These are phyloP conservation scores for Moesziomyces sp. DNA, from an alignment of 1,284 basidiomycete species.

Conservation along the genomic window DNA sequence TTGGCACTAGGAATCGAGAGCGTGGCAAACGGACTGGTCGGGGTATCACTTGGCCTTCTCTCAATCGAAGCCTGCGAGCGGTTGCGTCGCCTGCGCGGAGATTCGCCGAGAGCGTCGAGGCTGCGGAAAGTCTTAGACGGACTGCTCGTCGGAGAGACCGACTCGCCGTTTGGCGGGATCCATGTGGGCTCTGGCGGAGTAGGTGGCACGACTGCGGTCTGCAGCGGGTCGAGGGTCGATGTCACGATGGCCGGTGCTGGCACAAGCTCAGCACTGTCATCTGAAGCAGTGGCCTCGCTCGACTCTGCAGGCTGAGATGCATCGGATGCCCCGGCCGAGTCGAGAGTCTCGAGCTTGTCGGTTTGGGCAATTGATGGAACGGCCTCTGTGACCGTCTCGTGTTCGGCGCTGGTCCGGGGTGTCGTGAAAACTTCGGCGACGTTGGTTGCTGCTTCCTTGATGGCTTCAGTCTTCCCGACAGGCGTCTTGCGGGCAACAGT, in stretches of 20 bases:
- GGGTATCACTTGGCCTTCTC: background rate
- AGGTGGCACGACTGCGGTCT: slow-evolving; percentile 24
- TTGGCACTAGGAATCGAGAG: slow-evolving; percentile 18
- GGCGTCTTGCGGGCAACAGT: slow-evolving; percentile 1
- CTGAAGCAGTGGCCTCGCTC: background rate
- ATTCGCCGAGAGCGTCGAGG: slow-evolving; percentile 5
- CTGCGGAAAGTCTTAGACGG: slow-evolving; percentile 11
- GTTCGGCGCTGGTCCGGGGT: slow-evolving; percentile 29
- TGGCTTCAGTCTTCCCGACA: background rate
- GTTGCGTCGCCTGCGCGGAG: slow-evolving; percentile 1
- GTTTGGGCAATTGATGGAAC: too few species aligned
- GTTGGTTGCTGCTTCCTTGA: background rate
- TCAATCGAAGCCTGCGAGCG: slow-evolving; percentile 13
- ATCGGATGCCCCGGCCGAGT: background rate
- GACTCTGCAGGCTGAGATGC: background rate
- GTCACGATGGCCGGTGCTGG: slow-evolving; percentile 22
- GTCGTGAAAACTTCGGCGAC: slow-evolving; percentile 22
- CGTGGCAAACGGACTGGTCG: slow-evolving; percentile 20
- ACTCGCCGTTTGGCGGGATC: background rate
- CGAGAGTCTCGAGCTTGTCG: background rate
- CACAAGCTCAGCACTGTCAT: background rate
- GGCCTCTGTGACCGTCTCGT: slow-evolving; percentile 2
- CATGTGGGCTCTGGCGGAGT: slow-evolving; percentile 17
- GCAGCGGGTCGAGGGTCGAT: background rate
- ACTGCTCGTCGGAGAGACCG: slow-evolving; percentile 21